Evolutionary conservation across 805 yeast genomes (phyloP), one percentile per base, ranked within the genome.

Genomic region (Ogataea methanolica): DNA sequence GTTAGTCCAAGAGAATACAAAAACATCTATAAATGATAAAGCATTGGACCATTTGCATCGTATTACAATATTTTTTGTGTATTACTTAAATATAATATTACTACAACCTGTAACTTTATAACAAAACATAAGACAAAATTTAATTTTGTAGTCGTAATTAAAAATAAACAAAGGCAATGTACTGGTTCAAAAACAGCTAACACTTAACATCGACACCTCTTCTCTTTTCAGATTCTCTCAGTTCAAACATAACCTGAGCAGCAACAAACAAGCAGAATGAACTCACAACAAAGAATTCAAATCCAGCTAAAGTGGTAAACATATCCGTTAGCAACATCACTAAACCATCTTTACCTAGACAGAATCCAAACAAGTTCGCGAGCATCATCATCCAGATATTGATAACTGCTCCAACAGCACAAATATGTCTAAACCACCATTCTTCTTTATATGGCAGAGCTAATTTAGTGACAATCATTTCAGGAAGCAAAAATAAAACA

Each of bases 381-480:
- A 90, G 76, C 90, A 94, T 90, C 99, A 94, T 92, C 85, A 92
- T 78, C 96, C 97, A 92, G 48, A 94, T 85, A 65, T 94, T 94
- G 21, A 75, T 60, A 29, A 91, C 95, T 4, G 92, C 96, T 3
- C 99, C 99, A 6, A 80, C 55, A 0, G 90, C 96, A 67, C 96
- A 88, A 14, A 83, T 59, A 61, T 85, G 87, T 55, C 97, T 77
- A 65, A 76, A 94, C 88, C 92, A 83, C 72, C 83, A 75, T 48
- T 67, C 57, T 9, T 67, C 51, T 23, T 40, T 44, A 46, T 57
- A 67, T n/a, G 65, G 67, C 35, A 46, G 42, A 57, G 72, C 68
- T 47, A 66, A 56, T 11, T 68, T 53, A 4, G 88, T 78, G 15
- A 87, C 84, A 12, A 79, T 60, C 44, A 89, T 77, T 63, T 94